phyloP scores from a whole-genome alignment of 1,284 basidiomycete genomes.

The Thecaphora frezii region DNA sequence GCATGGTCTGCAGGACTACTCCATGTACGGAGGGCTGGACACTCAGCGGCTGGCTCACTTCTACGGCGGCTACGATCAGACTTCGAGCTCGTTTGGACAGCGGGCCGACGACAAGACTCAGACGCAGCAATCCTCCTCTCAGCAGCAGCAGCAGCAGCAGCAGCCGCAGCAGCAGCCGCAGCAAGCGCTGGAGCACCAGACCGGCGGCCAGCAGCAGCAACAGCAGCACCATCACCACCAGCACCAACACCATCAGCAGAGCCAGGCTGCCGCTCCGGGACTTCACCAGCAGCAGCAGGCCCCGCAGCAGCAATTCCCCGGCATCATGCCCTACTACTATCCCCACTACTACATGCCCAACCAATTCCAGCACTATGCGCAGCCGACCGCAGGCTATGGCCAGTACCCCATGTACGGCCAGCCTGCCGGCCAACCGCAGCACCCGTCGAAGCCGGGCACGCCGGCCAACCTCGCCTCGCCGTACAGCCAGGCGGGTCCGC shows the following conservation, averaged over 20 bases:
- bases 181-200: constrained; percentile 23
- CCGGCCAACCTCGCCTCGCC: constrained; percentile 51
- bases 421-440: constrained; percentile 41
- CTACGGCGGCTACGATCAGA: constrained; percentile 52
- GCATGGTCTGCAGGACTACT: constrained; percentile 39
- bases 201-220: constrained; percentile 28
- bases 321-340: constrained; percentile 59
- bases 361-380: constrained; percentile 59
- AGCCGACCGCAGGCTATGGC: constrained; percentile 55
- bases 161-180: constrained; percentile 26
- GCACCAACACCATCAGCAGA: constrained; percentile 25
- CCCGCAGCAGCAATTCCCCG: constrained; percentile 49
- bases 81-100: constrained; percentile 36
- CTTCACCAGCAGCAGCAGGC: constrained; percentile 47
- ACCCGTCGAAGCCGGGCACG: constrained; percentile 49
- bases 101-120: constrained; percentile 34
- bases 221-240: constrained; percentile 24
- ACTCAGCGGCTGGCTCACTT: constrained; percentile 49
- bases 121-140: constrained; percentile 12
- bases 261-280: constrained; percentile 30
- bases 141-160: constrained; percentile 7
- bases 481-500: constrained; percentile 39
- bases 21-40: constrained; percentile 52
- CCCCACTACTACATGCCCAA: constrained; percentile 59
- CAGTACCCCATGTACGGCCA: constrained; percentile 58